A percentile compares a stretch with the other conserved stretches of the same genome.
These are phyloP conservation scores for Coemansia sp. DNA, from an alignment of 192 early-diverging fungal species.

Conservation along the genomic window DNA sequence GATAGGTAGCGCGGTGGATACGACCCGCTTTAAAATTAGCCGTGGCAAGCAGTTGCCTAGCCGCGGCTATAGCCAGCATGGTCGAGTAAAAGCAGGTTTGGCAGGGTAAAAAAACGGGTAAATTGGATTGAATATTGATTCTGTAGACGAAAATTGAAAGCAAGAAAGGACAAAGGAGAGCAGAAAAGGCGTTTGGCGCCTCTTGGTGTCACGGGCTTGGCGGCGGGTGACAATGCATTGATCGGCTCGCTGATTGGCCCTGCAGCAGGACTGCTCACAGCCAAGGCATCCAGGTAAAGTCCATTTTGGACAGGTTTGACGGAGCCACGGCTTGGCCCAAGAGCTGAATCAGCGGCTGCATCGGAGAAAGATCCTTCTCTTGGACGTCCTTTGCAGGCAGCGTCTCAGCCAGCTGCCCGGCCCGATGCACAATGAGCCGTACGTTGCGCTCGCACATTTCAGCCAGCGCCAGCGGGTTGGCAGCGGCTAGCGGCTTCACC, in stretches of 20 bases:
- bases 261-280: constrained; percentile 44
- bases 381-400: constrained; percentile 41
- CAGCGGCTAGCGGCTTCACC: constrained; percentile 57
- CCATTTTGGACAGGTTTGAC: constrained; percentile 92
- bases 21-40: constrained; percentile 3
- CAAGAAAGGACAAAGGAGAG: neutral
- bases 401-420: constrained; percentile 36
- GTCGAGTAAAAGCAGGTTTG: neutral
- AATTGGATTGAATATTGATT: too few species aligned
- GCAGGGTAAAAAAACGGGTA: neutral
- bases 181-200: neutral
- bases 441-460: constrained; percentile 55
- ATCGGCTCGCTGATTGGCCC: neutral
- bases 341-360: constrained; percentile 87
- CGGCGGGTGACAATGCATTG: neutral
- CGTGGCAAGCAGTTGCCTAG: constrained; percentile 5
- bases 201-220: too few species aligned
- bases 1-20: constrained; percentile 27
- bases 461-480: constrained; percentile 35
- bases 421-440: constrained; percentile 36
- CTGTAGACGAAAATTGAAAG: neutral
- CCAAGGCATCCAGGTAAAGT: constrained; percentile 90
- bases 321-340: constrained; percentile 89
- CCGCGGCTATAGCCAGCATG: constrained; percentile 35
- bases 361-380: constrained; percentile 44